Conservation (phyloP, 2,329 filamentous ascomycete species). For the Periglandula ipomoeae region DNA sequence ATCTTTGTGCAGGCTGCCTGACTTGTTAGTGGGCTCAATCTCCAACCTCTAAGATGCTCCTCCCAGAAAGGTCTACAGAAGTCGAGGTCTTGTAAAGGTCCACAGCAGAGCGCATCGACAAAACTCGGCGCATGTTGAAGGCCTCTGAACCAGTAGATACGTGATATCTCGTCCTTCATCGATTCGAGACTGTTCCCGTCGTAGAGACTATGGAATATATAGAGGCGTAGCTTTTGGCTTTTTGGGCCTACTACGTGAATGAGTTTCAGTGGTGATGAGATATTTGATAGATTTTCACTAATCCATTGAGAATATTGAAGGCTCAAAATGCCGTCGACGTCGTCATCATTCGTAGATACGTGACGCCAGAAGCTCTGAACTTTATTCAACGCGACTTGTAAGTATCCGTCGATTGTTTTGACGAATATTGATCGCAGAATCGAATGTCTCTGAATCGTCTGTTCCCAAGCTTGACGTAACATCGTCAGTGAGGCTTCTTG, state of each 20-base stretch:
- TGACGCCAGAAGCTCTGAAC: constrained; percentile 35
- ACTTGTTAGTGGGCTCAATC: not conserved
- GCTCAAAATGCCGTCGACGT: constrained; percentile 24
- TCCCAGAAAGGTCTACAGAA: constrained; percentile 56
- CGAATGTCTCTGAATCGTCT: constrained; percentile 41
- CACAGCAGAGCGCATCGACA: constrained; percentile 56
- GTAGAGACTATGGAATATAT: constrained; percentile 75
- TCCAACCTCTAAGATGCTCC: constrained; percentile 36
- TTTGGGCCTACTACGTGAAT: constrained; percentile 25
- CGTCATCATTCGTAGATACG: constrained; percentile 16
- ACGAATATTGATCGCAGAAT: constrained; percentile 68
- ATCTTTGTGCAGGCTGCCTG: constrained; percentile 5
- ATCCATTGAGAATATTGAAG: constrained; percentile 42
- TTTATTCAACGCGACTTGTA: constrained; percentile 57
- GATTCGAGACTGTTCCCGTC: constrained; percentile 71
- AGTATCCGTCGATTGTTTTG: constrained; percentile 62
- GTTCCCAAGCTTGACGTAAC: constrained; percentile 50
- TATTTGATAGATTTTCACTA: constrained; percentile 34
- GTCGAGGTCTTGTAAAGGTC: constrained; percentile 48
- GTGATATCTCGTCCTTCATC: constrained; percentile 49
- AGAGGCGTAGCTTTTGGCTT: not conserved
- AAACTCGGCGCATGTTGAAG: constrained; percentile 43
- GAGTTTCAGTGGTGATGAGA: constrained; percentile 44
- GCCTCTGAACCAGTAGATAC: constrained; percentile 13
- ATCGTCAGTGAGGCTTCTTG: constrained; percentile 31